Conservation (phyloP, 1,139 yeast species). For the Yamadazyma taylorii region DNA sequence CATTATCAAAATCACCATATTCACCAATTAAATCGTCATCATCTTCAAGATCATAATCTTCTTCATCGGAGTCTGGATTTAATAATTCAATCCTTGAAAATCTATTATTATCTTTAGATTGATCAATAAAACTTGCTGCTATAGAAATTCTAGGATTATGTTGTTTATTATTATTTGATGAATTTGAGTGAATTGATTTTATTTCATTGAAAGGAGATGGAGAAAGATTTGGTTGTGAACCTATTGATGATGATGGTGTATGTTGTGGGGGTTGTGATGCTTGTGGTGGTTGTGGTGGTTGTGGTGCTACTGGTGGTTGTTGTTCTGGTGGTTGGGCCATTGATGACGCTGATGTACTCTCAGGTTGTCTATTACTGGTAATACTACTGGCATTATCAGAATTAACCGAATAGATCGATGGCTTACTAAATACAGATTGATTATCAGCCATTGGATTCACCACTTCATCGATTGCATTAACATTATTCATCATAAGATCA, state of each 20-base stretch:
- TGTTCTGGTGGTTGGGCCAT: constrained; percentile 1
- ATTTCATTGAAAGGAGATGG: constrained; percentile 10
- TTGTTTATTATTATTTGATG: constrained; percentile 4
- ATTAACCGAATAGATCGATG: constrained; percentile 21
- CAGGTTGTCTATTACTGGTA: background rate
- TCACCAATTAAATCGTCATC: constrained; percentile 16
- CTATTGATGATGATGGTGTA: constrained; percentile 1
- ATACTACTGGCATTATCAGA: constrained; percentile 13
- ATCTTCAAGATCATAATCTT: constrained; percentile 23
- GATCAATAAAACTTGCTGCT: constrained; percentile 33
- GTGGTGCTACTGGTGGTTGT: background rate
- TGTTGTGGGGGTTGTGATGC: background rate
- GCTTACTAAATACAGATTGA: constrained; percentile 24
- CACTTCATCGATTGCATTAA: constrained; percentile 61
- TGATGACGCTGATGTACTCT: background rate
- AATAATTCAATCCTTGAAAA: constrained; percentile 52
- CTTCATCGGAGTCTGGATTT: constrained; percentile 42
- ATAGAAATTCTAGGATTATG: constrained; percentile 31
- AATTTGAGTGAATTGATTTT: constrained; percentile 10
- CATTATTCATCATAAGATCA: constrained; percentile 61
- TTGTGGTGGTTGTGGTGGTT: background rate
- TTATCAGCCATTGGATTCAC: constrained; percentile 28
- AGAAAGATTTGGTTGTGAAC: constrained; percentile 1
- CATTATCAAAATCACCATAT: constrained; percentile 13
- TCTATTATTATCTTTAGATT: constrained; percentile 29